Conservation (phyloP, 1,284 basidiomycete genomes). For the Puccinia horiana region DNA sequence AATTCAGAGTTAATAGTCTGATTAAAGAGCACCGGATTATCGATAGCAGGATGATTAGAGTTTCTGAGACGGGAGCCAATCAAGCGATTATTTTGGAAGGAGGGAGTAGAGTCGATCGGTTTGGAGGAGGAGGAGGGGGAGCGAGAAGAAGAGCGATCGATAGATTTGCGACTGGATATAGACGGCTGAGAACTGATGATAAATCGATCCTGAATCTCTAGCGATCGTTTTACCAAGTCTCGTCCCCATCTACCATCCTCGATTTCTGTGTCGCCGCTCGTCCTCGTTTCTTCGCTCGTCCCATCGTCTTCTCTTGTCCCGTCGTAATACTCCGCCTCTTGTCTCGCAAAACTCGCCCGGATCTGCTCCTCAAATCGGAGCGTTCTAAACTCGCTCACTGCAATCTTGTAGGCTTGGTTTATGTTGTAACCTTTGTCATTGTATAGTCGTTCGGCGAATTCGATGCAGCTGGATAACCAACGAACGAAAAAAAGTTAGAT, state of each 20-base stretch:
- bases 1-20: slow-evolving; percentile 10
- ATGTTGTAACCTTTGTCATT: slow-evolving; percentile 17
- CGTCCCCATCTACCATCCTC: not conserved
- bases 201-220: slow-evolving; percentile 26
- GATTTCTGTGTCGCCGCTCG: not conserved
- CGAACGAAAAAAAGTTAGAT: too few species aligned
- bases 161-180: not conserved
- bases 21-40: not conserved
- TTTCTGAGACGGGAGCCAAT: not conserved
- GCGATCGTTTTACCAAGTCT: slow-evolving; percentile 19
- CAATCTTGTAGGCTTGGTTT: slow-evolving; percentile 43
- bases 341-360: slow-evolving; percentile 28
- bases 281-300: not conserved
- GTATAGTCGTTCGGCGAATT: slow-evolving; percentile 37
- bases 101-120: not conserved
- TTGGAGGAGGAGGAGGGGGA: not conserved
- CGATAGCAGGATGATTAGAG: not conserved
- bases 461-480: slow-evolving; percentile 32
- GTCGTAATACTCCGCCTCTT: slow-evolving; percentile 43
- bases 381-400: slow-evolving; percentile 43
- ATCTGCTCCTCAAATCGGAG: slow-evolving; percentile 41
- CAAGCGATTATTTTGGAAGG: not conserved
- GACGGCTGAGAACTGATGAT: slow-evolving; percentile 3
- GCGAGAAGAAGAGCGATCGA: not conserved
- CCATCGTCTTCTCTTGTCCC: not conserved